Evolutionary conservation across 1,139 yeast species (phyloP).

Genomic region (Geotrichum fermentans): DNA sequence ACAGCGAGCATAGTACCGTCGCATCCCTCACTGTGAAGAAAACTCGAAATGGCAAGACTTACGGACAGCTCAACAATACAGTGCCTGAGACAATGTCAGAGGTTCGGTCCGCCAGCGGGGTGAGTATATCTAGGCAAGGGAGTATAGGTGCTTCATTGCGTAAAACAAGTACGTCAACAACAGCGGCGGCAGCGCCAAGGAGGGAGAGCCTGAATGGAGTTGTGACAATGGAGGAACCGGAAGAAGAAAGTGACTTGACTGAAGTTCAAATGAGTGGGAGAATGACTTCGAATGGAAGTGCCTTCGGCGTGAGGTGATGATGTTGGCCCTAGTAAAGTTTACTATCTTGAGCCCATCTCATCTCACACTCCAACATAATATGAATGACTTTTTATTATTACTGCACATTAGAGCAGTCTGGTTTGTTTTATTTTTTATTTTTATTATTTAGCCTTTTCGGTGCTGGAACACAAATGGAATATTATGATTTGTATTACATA

Average conservation of each 20-base stretch:
- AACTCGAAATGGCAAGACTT: slow-evolving; percentile 2
- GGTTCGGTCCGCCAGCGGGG: too few species aligned
- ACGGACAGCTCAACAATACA: slow-evolving; percentile 4
- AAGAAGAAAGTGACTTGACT: too few species aligned
- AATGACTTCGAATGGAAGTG: slow-evolving; percentile 17
- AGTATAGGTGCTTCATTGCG: background rate
- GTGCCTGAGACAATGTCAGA: too few species aligned
- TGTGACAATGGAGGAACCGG: too few species aligned
- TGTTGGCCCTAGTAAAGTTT: background rate
- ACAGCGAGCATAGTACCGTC: slow-evolving; percentile 18
- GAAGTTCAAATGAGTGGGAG: slow-evolving; percentile 11
- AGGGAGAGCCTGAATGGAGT: too few species aligned
- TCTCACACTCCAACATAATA: background rate
- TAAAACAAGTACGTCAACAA: background rate
- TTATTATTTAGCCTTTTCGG: background rate
- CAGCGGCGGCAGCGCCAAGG: background rate
- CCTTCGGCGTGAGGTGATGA: slow-evolving; percentile 1
- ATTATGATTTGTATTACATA: too few species aligned
- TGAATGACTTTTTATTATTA: background rate
- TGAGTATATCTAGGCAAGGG: too few species aligned
- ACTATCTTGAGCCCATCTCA: background rate
- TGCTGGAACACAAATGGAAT: too few species aligned
- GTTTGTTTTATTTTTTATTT: slow-evolving; percentile 4
- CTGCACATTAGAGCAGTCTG: background rate
- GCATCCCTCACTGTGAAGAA: slow-evolving; percentile 17